Evolutionary conservation across 768 basidiomycete species (phyloP).

Genomic region (Suillus decipiens): DNA sequence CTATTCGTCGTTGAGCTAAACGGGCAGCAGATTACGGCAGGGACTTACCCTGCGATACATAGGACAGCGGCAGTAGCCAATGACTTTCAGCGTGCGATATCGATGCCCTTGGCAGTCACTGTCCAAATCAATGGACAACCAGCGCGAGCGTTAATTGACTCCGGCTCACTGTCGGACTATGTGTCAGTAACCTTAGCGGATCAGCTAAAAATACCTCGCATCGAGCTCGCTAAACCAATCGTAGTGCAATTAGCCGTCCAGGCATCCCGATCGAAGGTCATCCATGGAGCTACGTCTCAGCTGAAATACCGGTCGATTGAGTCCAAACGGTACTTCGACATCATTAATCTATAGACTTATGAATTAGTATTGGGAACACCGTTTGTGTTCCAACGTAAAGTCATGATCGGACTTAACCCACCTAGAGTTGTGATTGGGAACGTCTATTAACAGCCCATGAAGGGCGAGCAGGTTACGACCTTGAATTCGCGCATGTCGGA

Average conservation of each 20-base stretch:
- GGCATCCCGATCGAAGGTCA: neutral
- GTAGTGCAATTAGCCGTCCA: neutral
- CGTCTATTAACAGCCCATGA: neutral
- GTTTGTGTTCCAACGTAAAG: neutral
- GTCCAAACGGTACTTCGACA: rapidly evolving
- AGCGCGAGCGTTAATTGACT: no score
- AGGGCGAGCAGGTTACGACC: neutral
- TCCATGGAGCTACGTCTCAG: no score
- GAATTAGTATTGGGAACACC: neutral
- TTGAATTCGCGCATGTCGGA: neutral
- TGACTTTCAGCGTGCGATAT: no score
- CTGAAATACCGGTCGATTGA: neutral
- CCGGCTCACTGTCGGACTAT: no score
- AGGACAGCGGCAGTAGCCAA: no score
- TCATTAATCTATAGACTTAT: neutral
- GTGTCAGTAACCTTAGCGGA: no score
- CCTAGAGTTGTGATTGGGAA: neutral
- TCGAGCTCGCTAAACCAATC: neutral
- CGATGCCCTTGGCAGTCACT: no score
- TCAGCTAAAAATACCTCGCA: no score
- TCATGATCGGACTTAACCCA: neutral
- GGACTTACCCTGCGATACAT: no score
- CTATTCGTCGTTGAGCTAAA: no score
- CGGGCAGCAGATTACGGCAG: no score
- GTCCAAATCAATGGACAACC: no score